Base-by-base conservation (phyloP, 2,329 filamentous ascomycete genomes). In the Apiospora aurea region DNA sequence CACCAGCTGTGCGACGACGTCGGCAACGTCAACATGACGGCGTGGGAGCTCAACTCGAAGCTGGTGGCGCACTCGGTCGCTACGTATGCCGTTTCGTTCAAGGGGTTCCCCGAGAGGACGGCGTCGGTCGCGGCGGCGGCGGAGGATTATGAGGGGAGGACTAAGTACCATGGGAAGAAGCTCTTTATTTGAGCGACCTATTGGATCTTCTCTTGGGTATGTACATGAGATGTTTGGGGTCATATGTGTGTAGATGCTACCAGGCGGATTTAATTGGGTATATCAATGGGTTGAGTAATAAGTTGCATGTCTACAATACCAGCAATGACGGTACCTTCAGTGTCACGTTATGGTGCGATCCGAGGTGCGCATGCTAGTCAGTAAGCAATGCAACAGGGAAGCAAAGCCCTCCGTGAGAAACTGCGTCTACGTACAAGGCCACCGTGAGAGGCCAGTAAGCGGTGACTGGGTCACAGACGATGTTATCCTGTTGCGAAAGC, bases 1-100 rank as follows among this genome's bases (percentile, higher is more conserved):
- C 88, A 92, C 78, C 85, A 90, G 79, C 82, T 91, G 34, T 90
- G 89, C 74, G 90, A 92, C 74, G 86, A 89, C 72, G 79, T 90
- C 38, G 77, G 77, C 76, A 91, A 92, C 74, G 80, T 91, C 73
- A 88, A 91, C 79, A 75, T 87, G 73, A 89, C 87, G 2, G 89
- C 90, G 1, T 91, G 88, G 88, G 85, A 89, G 75, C 74, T 88
- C 38, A 91, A 90, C 80, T 88, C 89, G 10, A 88, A 89, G 87
- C 83, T 91, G 47, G 91, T 95, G 75, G 92, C 93, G 2, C 91
- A 93, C 81, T 91, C 90, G 0, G 89, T 94, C n/a, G 92, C 91
- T 1, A 91, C 89, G 0, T 94, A 90, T 76, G 92, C 91, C 14
- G 79, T 83, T 4, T 92, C 90, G 0, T 90, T 93, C 74, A 84